These are phyloP conservation scores for Colletotrichum ledebouriae DNA, from an alignment of 2,329 filamentous ascomycete species.

Conservation along the genomic window DNA sequence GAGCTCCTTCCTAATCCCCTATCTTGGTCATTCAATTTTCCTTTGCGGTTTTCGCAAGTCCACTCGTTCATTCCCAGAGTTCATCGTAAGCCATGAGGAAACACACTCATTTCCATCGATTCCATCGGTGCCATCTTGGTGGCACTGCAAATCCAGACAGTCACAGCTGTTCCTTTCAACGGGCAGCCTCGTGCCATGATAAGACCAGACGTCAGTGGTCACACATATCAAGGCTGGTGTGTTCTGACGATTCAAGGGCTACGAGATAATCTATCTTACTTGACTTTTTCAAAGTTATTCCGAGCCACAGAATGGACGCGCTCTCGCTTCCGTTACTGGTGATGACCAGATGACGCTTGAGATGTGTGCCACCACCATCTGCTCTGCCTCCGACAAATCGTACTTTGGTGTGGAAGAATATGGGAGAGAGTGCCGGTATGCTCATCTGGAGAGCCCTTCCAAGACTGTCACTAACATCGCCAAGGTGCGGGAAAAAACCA, in stretches of 20 bases:
- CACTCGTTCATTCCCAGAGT: neutral
- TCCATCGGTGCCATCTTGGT: constrained; percentile 2
- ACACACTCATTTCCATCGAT: neutral
- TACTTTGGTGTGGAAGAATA: constrained; percentile 57
- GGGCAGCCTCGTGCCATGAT: constrained; percentile 9
- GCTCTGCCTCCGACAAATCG: constrained; percentile 44
- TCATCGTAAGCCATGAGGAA: neutral
- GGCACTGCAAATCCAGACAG: neutral
- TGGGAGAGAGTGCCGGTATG: constrained; percentile 55
- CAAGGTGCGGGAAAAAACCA: constrained; percentile 47
- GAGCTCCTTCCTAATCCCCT: neutral
- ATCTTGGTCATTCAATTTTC: neutral
- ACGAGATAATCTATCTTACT: neutral
- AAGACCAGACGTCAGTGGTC: neutral
- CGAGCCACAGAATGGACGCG: constrained; percentile 49
- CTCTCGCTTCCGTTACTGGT: constrained; percentile 48
- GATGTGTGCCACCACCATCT: constrained; percentile 48
- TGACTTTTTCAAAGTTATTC: constrained; percentile 46
- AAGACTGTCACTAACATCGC: neutral
- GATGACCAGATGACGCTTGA: constrained; percentile 53
- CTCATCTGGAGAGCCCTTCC: constrained; percentile 12
- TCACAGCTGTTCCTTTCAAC: constrained; percentile 11
- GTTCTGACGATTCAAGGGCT: neutral
- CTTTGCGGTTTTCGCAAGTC: neutral
- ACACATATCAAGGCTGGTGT: constrained; percentile 28